Evolutionary conservation across 306 rosid species (phyloP).

Genomic region (Castanospermum australe): DNA sequence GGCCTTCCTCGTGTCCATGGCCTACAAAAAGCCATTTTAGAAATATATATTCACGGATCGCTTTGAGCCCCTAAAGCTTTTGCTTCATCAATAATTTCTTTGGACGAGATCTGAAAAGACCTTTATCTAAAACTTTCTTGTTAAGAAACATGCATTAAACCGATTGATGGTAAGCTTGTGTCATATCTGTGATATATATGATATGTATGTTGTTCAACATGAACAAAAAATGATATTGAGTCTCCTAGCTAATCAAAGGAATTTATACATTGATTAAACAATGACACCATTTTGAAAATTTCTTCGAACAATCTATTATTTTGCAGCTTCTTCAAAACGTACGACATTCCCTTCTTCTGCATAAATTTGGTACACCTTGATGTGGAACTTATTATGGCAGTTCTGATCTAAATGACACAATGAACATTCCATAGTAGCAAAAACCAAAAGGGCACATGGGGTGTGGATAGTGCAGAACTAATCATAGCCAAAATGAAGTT

Average conservation of each 20-base stretch:
- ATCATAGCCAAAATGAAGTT: constrained; percentile 18
- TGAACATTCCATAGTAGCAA: constrained; percentile 30
- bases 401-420: constrained; percentile 15
- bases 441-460: constrained; percentile 41
- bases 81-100: constrained; percentile 24
- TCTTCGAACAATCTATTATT: background rate
- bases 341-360: background rate
- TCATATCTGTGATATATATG: constrained; percentile 12
- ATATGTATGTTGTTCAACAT: background rate
- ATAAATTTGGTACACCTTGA: background rate
- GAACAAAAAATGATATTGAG: background rate
- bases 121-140: background rate
- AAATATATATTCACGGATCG: constrained; percentile 60
- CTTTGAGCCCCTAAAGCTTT: constrained; percentile 35
- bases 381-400: constrained; percentile 18
- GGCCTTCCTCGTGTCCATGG: constrained; percentile 28
- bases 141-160: background rate
- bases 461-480: constrained; percentile 16
- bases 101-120: constrained; percentile 23
- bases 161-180: background rate
- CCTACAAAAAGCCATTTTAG: constrained; percentile 22
- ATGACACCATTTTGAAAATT: background rate
- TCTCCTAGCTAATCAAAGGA: background rate
- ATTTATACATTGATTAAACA: background rate
- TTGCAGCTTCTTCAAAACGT: background rate